phyloP scores from a whole-genome alignment of 495 filamentous ascomycete genomes.

The Cladorrhinum samala region DNA sequence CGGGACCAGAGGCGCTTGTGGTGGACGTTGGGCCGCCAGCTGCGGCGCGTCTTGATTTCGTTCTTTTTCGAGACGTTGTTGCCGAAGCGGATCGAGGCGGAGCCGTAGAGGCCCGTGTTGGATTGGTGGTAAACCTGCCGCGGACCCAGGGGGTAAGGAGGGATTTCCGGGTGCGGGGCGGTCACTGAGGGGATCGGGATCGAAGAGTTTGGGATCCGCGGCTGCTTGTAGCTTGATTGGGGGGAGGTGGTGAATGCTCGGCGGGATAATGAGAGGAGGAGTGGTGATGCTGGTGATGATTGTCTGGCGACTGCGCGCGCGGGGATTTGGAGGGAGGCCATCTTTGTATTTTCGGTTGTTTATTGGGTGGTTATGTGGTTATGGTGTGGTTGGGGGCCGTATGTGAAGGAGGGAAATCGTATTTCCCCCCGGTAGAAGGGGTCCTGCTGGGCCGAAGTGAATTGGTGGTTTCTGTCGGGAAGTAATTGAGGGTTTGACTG shows the following conservation, averaged over 20 bases:
- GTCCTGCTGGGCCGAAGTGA: too few relatives aligned
- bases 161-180: conserved; percentile 40
- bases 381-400: too few relatives aligned
- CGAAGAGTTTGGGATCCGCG: conserved; percentile 19
- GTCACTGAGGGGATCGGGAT: conserved; percentile 24
- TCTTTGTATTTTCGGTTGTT: too few relatives aligned
- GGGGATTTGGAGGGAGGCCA: too few relatives aligned
- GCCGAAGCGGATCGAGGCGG: conserved; percentile 73
- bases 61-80: conserved; percentile 77
- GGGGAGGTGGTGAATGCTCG: conserved; percentile 21
- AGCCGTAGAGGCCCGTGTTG: conserved; percentile 80
- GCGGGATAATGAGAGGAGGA: conserved; percentile 5
- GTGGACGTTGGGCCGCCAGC: conserved; percentile 85
- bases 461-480: too few relatives aligned
- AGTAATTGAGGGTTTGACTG: too few relatives aligned
- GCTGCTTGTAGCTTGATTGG: conserved; percentile 20
- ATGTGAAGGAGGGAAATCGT: too few relatives aligned
- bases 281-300: too few relatives aligned
- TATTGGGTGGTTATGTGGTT: too few relatives aligned
- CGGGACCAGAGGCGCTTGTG: conserved; percentile 67
- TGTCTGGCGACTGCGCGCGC: too few relatives aligned
- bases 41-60: conserved; percentile 75
- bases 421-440: too few relatives aligned
- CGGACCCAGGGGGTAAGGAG: conserved; percentile 82
- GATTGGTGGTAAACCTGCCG: conserved; percentile 75